Evolutionary conservation across 192 early-diverging fungal species (phyloP), one percentile per base, ranked within the genome.

Genomic region (Coemansia sp.): DNA sequence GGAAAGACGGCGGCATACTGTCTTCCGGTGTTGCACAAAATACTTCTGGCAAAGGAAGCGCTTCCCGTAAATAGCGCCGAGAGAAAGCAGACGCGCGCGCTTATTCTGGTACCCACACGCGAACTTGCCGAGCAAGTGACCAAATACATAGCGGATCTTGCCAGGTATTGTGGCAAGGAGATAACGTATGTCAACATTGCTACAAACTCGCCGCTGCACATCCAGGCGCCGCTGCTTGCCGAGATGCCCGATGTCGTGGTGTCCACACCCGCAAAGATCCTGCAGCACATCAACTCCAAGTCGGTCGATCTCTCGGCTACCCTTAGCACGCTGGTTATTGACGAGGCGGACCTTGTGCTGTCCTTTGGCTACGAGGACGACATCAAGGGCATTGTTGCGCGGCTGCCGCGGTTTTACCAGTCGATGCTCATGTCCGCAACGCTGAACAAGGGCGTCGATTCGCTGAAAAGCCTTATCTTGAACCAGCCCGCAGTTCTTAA

Each of bases 1-100:
- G 97, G 97, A 64, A 99, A 99, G 78, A 98, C 97, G 6, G 91
- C 94, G 18, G 97, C 97, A 4, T 99, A 95, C 76, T 86, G 88
- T 54, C 68, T 97, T 23, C 95, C 97, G 1, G 75, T 97, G 18
- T 71, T 97, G 24, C 94, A 97, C 82, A 94, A 94, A 72, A 93
- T 98, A 20, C 77, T 98, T 34, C 56, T 74, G 7, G 67, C 73
- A 30, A 94, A 94, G 65, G 86, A 87, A 56, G 83, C 83, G 65
- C 58, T 67, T 24, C 58, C 70, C 0, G 55, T 61, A 14, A 65
- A 28, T 58, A 75, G 67, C 55, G 47, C 65, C 10, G 62, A 60
- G 34, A 42, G 64, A 25, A 57, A 62, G 29, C 70, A 55, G 49
- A 74, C 75, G 6, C 70, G 86, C 8, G 85, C 83, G 1, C 65